These are phyloP conservation scores for Barnettozyma populi DNA, from an alignment of 805 yeast species.

Conservation along the genomic window DNA sequence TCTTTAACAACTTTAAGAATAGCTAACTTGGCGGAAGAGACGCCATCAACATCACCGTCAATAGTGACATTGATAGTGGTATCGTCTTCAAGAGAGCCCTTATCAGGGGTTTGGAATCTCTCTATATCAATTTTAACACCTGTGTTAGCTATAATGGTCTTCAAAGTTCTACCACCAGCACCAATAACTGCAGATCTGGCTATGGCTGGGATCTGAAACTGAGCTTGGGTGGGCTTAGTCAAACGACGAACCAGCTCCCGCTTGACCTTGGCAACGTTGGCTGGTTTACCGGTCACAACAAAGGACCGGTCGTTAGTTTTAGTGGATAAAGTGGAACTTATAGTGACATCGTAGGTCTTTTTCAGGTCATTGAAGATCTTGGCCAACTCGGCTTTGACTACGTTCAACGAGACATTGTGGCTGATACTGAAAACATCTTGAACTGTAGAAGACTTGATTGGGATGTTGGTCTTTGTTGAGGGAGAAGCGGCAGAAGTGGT, in stretches of 20 bases:
- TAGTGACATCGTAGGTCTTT: slow-evolving; percentile 53
- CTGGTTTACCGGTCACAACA: slow-evolving; percentile 70
- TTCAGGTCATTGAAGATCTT: slow-evolving; percentile 62
- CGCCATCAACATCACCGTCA: slow-evolving; percentile 84
- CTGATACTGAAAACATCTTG: slow-evolving; percentile 79
- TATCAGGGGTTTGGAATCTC: slow-evolving; percentile 30
- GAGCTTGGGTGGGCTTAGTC: slow-evolving; percentile 63
- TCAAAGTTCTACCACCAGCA: slow-evolving; percentile 74
- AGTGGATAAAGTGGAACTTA: slow-evolving; percentile 79
- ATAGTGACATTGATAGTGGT: slow-evolving; percentile 56
- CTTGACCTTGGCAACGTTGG: slow-evolving; percentile 62
- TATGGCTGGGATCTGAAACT: slow-evolving; percentile 67
- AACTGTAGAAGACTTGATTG: slow-evolving; percentile 47
- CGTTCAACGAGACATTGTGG: slow-evolving; percentile 59
- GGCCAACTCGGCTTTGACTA: slow-evolving; percentile 60
- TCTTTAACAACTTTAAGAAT: slow-evolving; percentile 72
- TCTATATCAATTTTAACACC: slow-evolving; percentile 71
- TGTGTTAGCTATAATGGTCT: slow-evolving; percentile 66
- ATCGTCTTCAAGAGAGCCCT: slow-evolving; percentile 54
- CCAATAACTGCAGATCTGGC: slow-evolving; percentile 81
- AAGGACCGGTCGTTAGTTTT: slow-evolving; percentile 76
- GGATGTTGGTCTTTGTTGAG: slow-evolving; percentile 13
- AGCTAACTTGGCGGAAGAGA: slow-evolving; percentile 61
- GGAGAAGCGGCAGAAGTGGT: slow-evolving; percentile 20
- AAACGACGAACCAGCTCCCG: slow-evolving; percentile 70